A percentile compares a stretch with the other conserved stretches of the same genome.
Evolutionary conservation across 306 rosid species (phyloP).

Genomic region (Fragaria vesca): DNA sequence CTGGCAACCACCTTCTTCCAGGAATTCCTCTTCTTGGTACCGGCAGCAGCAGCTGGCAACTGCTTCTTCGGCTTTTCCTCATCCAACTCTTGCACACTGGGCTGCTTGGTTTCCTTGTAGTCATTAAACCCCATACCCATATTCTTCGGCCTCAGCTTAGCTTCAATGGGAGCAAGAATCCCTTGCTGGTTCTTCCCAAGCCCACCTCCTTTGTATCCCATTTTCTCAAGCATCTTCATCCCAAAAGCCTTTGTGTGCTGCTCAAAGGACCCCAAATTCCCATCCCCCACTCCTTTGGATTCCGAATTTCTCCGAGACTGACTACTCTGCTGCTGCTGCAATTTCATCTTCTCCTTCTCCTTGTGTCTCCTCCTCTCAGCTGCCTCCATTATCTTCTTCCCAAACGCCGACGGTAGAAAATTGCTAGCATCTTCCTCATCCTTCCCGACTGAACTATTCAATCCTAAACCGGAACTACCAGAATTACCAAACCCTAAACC

Average conservation of each 20-base stretch:
- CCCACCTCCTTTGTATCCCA: constrained; percentile 98
- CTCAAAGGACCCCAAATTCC: constrained; percentile 66
- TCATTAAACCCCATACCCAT: constrained; percentile 83
- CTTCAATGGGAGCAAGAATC: constrained; percentile 72
- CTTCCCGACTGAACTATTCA: constrained; percentile 24
- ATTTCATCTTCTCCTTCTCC: constrained; percentile 53
- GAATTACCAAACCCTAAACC: constrained; percentile 37
- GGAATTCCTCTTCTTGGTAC: constrained; percentile 56
- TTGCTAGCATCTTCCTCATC: constrained; percentile 25
- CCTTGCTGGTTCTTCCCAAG: constrained; percentile 92
- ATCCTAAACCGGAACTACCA: constrained; percentile 34
- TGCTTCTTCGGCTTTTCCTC: constrained; percentile 34
- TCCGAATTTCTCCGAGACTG: constrained; percentile 17
- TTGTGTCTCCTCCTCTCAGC: constrained; percentile 71
- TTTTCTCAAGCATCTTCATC: constrained; percentile 69
- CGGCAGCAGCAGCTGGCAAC: constrained; percentile 27
- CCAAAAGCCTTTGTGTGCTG: constrained; percentile 86
- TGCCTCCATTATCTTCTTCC: constrained; percentile 81
- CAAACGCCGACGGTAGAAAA: constrained; percentile 75
- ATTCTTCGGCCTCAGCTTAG: constrained; percentile 75
- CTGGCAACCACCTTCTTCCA: constrained; percentile 47
- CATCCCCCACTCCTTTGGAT: constrained; percentile 22
- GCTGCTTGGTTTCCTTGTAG: constrained; percentile 44
- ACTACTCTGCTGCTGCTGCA: constrained; percentile 47
- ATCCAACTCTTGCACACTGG: constrained; percentile 36